Evolutionary conservation across 108 stramenopile species (phyloP).

Genomic region (Fragilaria radians): DNA sequence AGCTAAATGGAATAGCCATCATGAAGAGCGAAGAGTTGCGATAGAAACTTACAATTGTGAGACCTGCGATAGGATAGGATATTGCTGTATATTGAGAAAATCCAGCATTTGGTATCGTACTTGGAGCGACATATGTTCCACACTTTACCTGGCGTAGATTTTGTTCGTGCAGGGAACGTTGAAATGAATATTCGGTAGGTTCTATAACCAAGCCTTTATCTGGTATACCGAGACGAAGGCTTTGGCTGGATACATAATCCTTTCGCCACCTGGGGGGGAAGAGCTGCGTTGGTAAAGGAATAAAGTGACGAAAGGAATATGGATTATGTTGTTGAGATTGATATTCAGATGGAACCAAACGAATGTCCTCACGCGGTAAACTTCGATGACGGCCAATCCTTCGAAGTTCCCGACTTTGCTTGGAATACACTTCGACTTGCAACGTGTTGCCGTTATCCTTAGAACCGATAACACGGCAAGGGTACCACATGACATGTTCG

Average conservation of each 20-base stretch:
- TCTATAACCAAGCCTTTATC: not conserved
- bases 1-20: no score
- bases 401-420: no score
- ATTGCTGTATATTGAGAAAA: slow-evolving; percentile 42
- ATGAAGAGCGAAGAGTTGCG: no score
- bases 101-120: slow-evolving; percentile 45
- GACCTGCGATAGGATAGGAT: slow-evolving; percentile 3
- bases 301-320: slow-evolving; percentile 24
- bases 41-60: no score
- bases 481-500: no score
- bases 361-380: slow-evolving; percentile 17
- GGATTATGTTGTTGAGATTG: slow-evolving; percentile 24
- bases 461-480: no score
- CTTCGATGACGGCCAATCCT: no score
- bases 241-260: not conserved
- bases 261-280: slow-evolving; percentile 26
- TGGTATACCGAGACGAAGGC: slow-evolving; percentile 1
- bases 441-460: no score
- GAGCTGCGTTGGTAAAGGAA: slow-evolving; percentile 21
- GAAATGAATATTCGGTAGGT: not conserved
- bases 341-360: slow-evolving; percentile 11
- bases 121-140: slow-evolving; percentile 35
- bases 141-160: slow-evolving; percentile 16
- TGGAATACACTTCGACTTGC: no score
- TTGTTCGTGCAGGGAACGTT: slow-evolving; percentile 10